Percentiles rank a stretch among this genome's conserved stretches.
Conservation (phyloP, 495 filamentous ascomycete genomes). For the Melanomma pulvis-pyrius region DNA sequence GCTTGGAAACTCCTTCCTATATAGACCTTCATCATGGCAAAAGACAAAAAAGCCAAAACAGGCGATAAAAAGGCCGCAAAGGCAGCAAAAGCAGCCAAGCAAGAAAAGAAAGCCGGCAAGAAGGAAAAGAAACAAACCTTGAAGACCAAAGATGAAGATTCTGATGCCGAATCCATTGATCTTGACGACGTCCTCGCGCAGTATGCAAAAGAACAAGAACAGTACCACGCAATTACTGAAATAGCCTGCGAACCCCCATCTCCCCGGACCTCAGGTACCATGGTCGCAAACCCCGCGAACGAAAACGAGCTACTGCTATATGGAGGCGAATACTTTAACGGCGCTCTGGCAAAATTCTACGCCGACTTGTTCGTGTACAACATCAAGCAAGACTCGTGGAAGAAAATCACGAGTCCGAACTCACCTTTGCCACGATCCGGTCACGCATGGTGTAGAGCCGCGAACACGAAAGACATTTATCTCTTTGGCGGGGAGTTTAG, state of each 20-base stretch:
- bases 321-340: constrained; percentile 77
- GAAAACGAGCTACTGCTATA: constrained; percentile 88
- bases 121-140: constrained; percentile 60
- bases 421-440: constrained; percentile 88
- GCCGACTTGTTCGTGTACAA: constrained; percentile 86
- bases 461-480: constrained; percentile 83
- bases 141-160: constrained; percentile 65
- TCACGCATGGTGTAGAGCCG: constrained; percentile 88
- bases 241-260: constrained; percentile 71
- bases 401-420: constrained; percentile 83
- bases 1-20: not conserved
- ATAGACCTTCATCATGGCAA: constrained; percentile 39
- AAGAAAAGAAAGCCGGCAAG: constrained; percentile 66
- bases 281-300: constrained; percentile 82
- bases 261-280: constrained; percentile 73
- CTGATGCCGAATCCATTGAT: constrained; percentile 89
- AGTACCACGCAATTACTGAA: constrained; percentile 92
- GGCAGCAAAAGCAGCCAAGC: constrained; percentile 57
- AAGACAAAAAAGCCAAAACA: constrained; percentile 63
- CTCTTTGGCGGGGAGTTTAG: constrained; percentile 86
- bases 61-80: constrained; percentile 64
- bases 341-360: constrained; percentile 63
- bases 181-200: constrained; percentile 94
- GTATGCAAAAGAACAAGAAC: constrained; percentile 78
- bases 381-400: constrained; percentile 85